Base-by-base conservation (phyloP, 352 stramenopile species). In the Achlya hypogyna region DNA sequence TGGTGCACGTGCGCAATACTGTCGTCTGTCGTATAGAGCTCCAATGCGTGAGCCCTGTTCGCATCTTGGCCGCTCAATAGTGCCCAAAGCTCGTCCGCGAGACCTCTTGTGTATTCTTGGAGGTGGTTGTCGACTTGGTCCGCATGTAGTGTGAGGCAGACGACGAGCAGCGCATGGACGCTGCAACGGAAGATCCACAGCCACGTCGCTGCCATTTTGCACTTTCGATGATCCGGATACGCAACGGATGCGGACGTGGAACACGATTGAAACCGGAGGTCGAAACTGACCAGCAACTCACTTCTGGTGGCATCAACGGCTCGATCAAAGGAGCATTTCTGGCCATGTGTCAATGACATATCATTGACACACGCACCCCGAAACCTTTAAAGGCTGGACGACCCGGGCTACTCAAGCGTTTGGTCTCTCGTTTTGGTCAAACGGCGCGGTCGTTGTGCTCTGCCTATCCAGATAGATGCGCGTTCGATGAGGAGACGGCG, bases 21-120 rank as follows among this genome's bases (percentile, higher is more conserved):
- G 68, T 90, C 79, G 1, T 86, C 51, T 28, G 89, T 86, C 16
- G 83, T 92, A 58, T 89, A 92, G 2, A 90, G 73, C 64, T 64
- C 32, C 9, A 60, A 25, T 6, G 27, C 20, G 18, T 64, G n/a
- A 6, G 49, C 34, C 6, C 34, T 6, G 28, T 12, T n/a, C 25
- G 14, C 9, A 5, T 34, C 18, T 10, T 52, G 14, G 8, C 31
- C 56, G 3, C 22, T 53, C 25, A 64, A 8, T 5, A 64, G 42
- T 14, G 18, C 10, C 56, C 56, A 64, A 8, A 64, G 23, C 42
- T 64, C 56, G 27, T 52, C 29, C n/a, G n/a, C 12, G 14, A 64
- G 35, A 16, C 32, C 32, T 12, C 35, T 25, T 60, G 56, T 54
- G 27, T 64, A 64, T 9, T 25, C 14, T 16, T 54, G 35, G 16